Evolutionary conservation across 768 basidiomycete species (phyloP), one percentile per base, ranked within the genome.

Genomic region (Mycena haematopus): DNA sequence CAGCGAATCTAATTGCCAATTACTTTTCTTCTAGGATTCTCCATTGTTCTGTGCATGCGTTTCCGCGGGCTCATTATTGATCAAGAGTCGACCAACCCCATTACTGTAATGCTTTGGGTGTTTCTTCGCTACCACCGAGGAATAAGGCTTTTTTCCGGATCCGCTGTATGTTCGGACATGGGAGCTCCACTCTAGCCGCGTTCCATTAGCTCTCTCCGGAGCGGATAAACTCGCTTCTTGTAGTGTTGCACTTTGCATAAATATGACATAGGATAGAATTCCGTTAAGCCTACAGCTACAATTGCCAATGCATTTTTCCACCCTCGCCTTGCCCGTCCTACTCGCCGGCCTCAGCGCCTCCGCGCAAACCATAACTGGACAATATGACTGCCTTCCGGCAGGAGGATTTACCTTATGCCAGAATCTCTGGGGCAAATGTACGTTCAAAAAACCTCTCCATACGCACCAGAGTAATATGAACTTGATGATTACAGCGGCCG

Each of bases 341-440:
- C 19, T 65, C 36, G 45, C 60, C 10, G 42, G 62, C 50, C 21
- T 68, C 38, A 58, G 62, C 9, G 42, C 60, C 36, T 13, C 36
- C 65, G 77, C 76, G 0, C 78, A 80, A 67, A 80, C 80, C 8
- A 75, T 86, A 54, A 73, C 76, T 7, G 84, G 84, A 2, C 76
- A 74, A 58, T 80, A 69, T 42, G 73, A 77, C 62, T 86, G 84
- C 68, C 63, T 72, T 45, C 72, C 82, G 1, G 80, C 80, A 3
- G 84, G 84, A 2, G 69, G 71, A 14, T 87, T 76, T 70, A 80
- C 77, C 0, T 78, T 86, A 46, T 86, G 85, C 75, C 82, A 86
- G 69, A 84, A 87, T 69, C 80, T 84, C 24, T 87, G 85, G 85
- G 84, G 84, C 15, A 67, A 70, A 21, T 53, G 82, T 82, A 61